Conservation (phyloP, 345 rosid genomes). For the Gossypium australe region DNA sequence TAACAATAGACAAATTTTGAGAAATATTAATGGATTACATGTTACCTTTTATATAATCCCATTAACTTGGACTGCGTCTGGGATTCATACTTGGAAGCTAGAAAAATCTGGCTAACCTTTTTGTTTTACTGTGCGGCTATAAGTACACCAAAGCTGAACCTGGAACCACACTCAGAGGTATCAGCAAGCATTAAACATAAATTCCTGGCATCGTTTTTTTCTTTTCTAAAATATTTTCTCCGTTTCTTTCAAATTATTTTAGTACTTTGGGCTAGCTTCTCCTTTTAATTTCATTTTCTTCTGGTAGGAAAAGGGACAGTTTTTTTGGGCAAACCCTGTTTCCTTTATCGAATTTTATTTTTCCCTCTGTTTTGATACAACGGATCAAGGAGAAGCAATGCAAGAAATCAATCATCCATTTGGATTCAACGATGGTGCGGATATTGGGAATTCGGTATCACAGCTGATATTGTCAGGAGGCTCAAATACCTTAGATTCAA, state of each 20-base stretch:
- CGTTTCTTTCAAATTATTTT: not conserved
- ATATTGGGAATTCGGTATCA: constrained; percentile 59
- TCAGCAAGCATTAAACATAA: not conserved
- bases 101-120: not conserved
- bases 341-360: not conserved
- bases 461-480: constrained; percentile 73
- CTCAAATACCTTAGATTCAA: constrained; percentile 72
- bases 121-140: constrained; percentile 19
- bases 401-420: constrained; percentile 30
- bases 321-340: constrained; percentile 16
- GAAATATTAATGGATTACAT: too few relatives aligned
- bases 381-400: constrained; percentile 29
- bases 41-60: too few relatives aligned
- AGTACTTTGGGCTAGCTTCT: not conserved
- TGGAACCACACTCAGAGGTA: not conserved
- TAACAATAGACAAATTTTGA: too few relatives aligned
- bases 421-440: constrained; percentile 17
- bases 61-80: too few relatives aligned
- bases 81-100: constrained; percentile 12
- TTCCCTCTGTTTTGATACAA: not conserved
- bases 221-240: not conserved
- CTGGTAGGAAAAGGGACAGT: constrained; percentile 24
- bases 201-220: not conserved
- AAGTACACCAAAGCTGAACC: constrained; percentile 26
- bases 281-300: not conserved